Evolutionary conservation across 192 early-diverging fungal genomes (phyloP).

Genomic region (Coemansia sp.): DNA sequence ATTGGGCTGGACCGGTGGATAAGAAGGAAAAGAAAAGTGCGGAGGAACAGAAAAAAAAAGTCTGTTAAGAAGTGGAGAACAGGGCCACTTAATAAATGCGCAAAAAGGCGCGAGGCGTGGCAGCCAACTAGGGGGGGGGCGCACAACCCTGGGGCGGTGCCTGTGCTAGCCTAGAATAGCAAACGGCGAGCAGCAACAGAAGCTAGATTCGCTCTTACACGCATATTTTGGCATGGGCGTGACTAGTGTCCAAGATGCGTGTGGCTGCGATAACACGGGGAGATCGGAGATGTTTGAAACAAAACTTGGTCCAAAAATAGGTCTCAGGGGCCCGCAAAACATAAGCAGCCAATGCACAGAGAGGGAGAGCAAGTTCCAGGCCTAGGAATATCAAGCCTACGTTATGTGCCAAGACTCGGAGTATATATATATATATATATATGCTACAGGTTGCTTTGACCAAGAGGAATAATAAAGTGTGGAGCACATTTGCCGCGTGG

Average conservation of each 20-base stretch:
- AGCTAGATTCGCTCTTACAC: background rate
- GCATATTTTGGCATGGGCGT: background rate
- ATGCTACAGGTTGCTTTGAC: too few relatives aligned
- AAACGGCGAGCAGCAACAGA: background rate
- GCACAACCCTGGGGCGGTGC: background rate
- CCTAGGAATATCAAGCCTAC: too few relatives aligned
- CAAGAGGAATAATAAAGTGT: too few relatives aligned
- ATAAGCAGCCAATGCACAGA: background rate
- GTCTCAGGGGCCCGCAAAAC: background rate
- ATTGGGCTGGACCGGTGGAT: background rate
- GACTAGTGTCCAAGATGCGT: background rate
- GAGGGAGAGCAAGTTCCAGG: background rate
- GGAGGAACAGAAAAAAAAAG: background rate
- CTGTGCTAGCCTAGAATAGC: background rate
- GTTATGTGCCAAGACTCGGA: too few relatives aligned
- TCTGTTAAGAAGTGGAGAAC: conserved; percentile 4
- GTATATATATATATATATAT: too few relatives aligned
- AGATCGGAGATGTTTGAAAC: conserved; percentile 2
- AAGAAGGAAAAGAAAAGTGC: background rate
- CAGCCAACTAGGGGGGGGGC: background rate
- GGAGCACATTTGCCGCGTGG: too few relatives aligned
- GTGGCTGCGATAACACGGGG: background rate
- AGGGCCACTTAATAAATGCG: background rate
- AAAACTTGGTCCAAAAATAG: conserved; percentile 3
- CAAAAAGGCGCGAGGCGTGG: background rate